Evolutionary conservation across 83 land plant species (phyloP).

Genomic region (Diphasiastrum complanatum): DNA sequence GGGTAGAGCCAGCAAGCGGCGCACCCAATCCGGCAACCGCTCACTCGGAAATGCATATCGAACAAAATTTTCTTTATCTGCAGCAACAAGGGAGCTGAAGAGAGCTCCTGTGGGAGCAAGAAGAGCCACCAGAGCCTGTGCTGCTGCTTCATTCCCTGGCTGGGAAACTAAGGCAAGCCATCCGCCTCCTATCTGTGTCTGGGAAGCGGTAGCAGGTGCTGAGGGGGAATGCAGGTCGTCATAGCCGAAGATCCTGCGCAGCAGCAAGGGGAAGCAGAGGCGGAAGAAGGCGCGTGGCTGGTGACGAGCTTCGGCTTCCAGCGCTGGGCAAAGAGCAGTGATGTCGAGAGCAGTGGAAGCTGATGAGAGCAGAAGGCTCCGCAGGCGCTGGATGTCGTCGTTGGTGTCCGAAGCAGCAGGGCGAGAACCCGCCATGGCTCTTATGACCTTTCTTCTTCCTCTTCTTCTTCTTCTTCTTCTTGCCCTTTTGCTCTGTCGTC

Average conservation of each 20-base stretch:
- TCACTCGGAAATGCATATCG: conserved; percentile 70
- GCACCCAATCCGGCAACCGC: conserved; percentile 67
- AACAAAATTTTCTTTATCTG: conserved; percentile 55
- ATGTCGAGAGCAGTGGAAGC: conserved; percentile 16
- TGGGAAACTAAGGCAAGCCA: conserved; percentile 26
- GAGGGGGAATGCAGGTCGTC: conserved; percentile 22
- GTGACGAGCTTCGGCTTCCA: conserved; percentile 26
- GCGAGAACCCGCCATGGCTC: conserved; percentile 20
- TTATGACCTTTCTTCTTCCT: not conserved
- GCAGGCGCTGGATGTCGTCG: conserved; percentile 25
- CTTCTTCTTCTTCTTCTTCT: too few relatives aligned
- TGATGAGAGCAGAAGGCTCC: conserved; percentile 2
- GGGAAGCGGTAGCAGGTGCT: conserved; percentile 14
- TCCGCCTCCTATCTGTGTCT: conserved; percentile 5
- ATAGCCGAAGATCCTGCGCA: conserved; percentile 68
- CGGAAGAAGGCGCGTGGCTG: conserved; percentile 62
- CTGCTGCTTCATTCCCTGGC: conserved; percentile 25
- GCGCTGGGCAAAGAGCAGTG: conserved; percentile 24
- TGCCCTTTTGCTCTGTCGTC: too few relatives aligned
- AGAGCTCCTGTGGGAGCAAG: conserved; percentile 54
- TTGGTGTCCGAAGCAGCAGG: conserved; percentile 17
- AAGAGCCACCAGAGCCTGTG: conserved; percentile 39
- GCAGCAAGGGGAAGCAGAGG: conserved; percentile 65
- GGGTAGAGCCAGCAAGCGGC: conserved; percentile 27
- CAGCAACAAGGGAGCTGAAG: conserved; percentile 47